Evolutionary conservation across 2,329 filamentous ascomycete genomes (phyloP).

Genomic region (Colletotrichum liaoningense): DNA sequence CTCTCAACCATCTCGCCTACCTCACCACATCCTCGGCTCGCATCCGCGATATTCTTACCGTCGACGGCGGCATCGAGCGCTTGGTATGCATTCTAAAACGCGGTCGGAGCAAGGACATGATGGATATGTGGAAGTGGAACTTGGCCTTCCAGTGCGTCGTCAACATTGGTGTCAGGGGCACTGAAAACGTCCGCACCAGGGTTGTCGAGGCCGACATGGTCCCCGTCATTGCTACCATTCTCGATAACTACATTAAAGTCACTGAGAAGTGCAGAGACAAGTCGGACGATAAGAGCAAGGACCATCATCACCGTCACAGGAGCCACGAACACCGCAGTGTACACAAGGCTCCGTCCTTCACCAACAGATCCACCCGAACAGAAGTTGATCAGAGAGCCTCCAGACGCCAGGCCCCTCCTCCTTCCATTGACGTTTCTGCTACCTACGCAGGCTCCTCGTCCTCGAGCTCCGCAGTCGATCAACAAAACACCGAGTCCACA

Average conservation of each 20-base stretch:
- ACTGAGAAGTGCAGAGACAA: conserved; percentile 92
- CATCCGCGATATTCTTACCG: conserved; percentile 96
- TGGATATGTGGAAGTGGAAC: conserved; percentile 99
- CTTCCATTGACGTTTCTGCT: conserved; percentile 68
- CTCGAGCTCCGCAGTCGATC: conserved; percentile 48
- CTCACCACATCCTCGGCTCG: conserved; percentile 97
- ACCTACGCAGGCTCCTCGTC: conserved; percentile 55
- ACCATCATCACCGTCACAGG: conserved; percentile 63
- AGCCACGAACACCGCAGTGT: conserved; percentile 60
- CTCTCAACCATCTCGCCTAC: conserved; percentile 97
- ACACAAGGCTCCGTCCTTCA: conserved; percentile 64
- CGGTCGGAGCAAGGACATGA: conserved; percentile 96
- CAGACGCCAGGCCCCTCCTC: conserved; percentile 84
- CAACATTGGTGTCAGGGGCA: conserved; percentile 96
- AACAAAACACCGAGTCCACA: conserved; percentile 61
- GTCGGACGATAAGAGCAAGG: conserved; percentile 84
- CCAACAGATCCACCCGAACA: conserved; percentile 63
- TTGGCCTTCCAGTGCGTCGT: conserved; percentile 98
- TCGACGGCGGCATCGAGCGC: conserved; percentile 97
- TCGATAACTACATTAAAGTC: conserved; percentile 98
- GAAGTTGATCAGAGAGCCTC: conserved; percentile 71
- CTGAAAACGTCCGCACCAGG: conserved; percentile 91
- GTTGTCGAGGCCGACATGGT: conserved; percentile 99
- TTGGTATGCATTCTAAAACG: conserved; percentile 98
- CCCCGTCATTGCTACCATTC: conserved; percentile 96